A percentile compares a stretch with the other conserved stretches of the same genome.
Conservation (phyloP, 345 rosid species). For the Syzygium jambos region DNA sequence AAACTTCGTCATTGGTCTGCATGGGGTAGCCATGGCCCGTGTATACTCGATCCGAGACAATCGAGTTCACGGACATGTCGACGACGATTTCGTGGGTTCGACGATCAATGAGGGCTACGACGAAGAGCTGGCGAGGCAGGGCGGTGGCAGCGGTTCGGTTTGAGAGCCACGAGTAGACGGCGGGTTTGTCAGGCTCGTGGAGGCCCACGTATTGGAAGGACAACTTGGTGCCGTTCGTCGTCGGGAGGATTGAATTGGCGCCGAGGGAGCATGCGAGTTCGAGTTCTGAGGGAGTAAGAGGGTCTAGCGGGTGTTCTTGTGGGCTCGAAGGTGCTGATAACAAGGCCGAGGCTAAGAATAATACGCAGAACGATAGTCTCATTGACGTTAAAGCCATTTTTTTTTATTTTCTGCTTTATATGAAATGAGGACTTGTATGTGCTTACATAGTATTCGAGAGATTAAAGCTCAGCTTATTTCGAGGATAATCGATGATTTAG, state of each 20-base stretch:
- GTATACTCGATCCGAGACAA: neutral
- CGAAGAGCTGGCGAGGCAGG: neutral
- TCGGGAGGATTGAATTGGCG: neutral
- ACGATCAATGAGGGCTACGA: neutral
- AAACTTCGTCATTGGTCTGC: neutral
- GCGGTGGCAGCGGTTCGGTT: neutral
- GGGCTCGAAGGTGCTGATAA: neutral
- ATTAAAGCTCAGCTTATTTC: no score
- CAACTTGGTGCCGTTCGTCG: neutral
- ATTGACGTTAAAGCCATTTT: neutral
- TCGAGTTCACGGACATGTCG: neutral
- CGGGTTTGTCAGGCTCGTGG: neutral
- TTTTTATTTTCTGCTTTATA: rapidly evolving
- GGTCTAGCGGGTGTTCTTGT: neutral
- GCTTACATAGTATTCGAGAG: neutral
- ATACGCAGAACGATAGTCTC: neutral
- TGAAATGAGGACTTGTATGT: neutral
- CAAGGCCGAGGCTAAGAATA: neutral
- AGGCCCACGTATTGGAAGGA: neutral
- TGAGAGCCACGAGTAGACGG: neutral
- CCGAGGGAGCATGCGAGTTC: neutral
- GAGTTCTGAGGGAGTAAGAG: neutral
- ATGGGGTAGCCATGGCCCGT: neutral
- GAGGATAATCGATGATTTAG: no score
- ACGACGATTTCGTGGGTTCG: neutral